Conservation (phyloP, 805 yeast genomes). For the Candida schatavii region DNA sequence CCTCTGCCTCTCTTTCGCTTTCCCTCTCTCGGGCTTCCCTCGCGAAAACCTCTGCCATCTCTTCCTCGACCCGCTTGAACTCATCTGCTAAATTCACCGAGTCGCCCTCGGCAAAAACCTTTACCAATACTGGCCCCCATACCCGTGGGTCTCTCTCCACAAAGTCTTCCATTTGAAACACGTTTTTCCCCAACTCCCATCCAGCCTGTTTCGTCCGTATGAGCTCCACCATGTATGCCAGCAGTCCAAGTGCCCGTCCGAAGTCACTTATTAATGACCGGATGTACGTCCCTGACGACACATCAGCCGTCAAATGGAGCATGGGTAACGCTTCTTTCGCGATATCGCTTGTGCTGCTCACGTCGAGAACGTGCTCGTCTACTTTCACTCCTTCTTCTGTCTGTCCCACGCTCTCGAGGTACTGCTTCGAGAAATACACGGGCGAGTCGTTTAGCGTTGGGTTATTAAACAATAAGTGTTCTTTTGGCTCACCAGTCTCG, state of each 20-base stretch:
- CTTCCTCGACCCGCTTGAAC: slow-evolving; percentile 10
- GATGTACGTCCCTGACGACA: slow-evolving; percentile 93
- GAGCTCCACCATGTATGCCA: slow-evolving; percentile 86
- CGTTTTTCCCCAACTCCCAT: slow-evolving; percentile 74
- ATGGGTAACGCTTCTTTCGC: slow-evolving; percentile 59
- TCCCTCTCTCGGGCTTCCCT: slow-evolving; percentile 5
- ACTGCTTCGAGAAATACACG: slow-evolving; percentile 57
- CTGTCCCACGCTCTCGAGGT: slow-evolving; percentile 34
- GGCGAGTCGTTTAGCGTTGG: slow-evolving; percentile 64
- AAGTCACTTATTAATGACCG: slow-evolving; percentile 86
- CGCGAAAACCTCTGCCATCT: slow-evolving; percentile 1
- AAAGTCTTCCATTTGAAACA: slow-evolving; percentile 66
- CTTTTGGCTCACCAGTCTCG: slow-evolving; percentile 47
- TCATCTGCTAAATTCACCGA: slow-evolving; percentile 24
- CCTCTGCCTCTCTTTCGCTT: slow-evolving; percentile 6
- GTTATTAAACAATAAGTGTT: slow-evolving; percentile 43
- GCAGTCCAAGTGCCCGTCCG: slow-evolving; percentile 75
- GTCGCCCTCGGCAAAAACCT: slow-evolving; percentile 45
- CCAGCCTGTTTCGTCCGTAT: slow-evolving; percentile 74
- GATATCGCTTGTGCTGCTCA: slow-evolving; percentile 25
- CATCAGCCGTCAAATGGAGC: slow-evolving; percentile 70
- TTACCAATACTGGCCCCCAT: slow-evolving; percentile 67
- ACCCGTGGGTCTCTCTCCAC: slow-evolving; percentile 53
- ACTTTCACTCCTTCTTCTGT: slow-evolving; percentile 34
- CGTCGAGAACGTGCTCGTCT: slow-evolving; percentile 4